Percentiles rank a stretch among this genome's conserved stretches.
These are phyloP conservation scores for Ogataea pignaliae DNA, from an alignment of 805 yeast genomes.

Conservation along the genomic window DNA sequence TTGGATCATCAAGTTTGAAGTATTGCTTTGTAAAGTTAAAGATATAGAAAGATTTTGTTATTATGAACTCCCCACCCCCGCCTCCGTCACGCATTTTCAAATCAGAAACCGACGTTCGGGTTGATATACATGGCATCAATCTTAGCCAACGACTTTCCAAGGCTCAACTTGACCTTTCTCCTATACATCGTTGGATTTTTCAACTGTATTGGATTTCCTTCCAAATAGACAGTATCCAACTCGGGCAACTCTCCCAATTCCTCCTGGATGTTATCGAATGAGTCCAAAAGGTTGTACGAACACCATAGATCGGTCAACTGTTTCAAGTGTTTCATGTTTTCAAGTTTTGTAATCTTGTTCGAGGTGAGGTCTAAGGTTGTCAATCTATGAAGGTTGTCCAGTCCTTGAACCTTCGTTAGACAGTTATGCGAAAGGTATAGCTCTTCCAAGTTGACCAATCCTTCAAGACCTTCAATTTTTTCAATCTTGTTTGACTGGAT, in stretches of 20 bases:
- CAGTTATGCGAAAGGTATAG: slow-evolving; percentile 85
- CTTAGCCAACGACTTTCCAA: slow-evolving; percentile 69
- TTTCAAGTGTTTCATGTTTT: slow-evolving; percentile 58
- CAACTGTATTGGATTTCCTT: slow-evolving; percentile 83
- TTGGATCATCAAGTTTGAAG: too few species aligned
- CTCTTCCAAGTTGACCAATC: slow-evolving; percentile 70
- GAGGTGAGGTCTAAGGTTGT: slow-evolving; percentile 77
- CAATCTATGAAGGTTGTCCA: slow-evolving; percentile 65
- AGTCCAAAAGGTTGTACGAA: slow-evolving; percentile 64
- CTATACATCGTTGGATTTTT: slow-evolving; percentile 77
- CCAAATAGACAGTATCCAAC: slow-evolving; percentile 87
- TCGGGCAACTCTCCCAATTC: slow-evolving; percentile 59
- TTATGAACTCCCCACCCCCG: too few species aligned
- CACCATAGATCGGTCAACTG: slow-evolving; percentile 94
- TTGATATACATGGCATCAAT: slow-evolving; percentile 80
- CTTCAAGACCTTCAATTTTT: slow-evolving; percentile 77
- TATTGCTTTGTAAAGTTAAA: too few species aligned
- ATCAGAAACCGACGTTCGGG: neutral
- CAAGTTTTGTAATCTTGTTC: slow-evolving; percentile 59
- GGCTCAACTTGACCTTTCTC: slow-evolving; percentile 68
- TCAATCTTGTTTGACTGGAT: slow-evolving; percentile 83
- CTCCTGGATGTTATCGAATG: slow-evolving; percentile 63
- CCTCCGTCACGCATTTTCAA: too few species aligned
- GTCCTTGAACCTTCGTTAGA: slow-evolving; percentile 66
- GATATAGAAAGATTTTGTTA: too few species aligned